Evolutionary conservation across 2,329 filamentous ascomycete species (phyloP).

Genomic region (Diaporthe australafricana): DNA sequence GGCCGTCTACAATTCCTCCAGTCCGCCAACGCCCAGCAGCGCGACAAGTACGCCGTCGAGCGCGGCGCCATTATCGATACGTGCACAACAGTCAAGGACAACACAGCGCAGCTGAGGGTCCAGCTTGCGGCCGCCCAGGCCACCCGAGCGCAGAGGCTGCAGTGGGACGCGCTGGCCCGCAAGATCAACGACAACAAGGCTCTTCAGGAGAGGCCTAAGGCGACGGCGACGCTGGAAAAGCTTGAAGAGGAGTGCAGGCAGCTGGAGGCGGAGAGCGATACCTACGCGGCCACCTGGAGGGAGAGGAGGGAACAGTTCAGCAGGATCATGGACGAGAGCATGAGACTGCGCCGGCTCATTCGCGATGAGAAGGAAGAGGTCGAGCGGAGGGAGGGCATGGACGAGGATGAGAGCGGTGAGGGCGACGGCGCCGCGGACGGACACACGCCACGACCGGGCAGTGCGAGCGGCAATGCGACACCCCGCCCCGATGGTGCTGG

Average conservation of each 20-base stretch:
- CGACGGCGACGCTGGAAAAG: constrained; percentile 81
- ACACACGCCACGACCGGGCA: constrained; percentile 62
- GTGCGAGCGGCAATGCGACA: constrained; percentile 63
- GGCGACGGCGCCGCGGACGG: constrained; percentile 58
- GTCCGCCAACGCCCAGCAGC: constrained; percentile 84
- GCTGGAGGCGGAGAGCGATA: constrained; percentile 84
- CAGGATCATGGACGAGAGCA: constrained; percentile 90
- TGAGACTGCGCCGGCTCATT: constrained; percentile 85
- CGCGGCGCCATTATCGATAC: constrained; percentile 83
- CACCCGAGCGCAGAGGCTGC: constrained; percentile 81
- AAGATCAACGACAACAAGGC: constrained; percentile 86
- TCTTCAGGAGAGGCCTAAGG: constrained; percentile 86
- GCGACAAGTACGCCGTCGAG: constrained; percentile 84
- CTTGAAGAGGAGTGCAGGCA: constrained; percentile 90
- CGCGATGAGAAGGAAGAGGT: constrained; percentile 96
- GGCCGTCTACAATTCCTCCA: constrained; percentile 89
- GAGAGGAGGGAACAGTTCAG: constrained; percentile 90
- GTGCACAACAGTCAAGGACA: constrained; percentile 81
- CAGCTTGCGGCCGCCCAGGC: constrained; percentile 82
- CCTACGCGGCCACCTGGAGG: constrained; percentile 85
- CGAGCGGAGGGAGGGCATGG: constrained; percentile 86
- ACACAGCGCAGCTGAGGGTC: constrained; percentile 77
- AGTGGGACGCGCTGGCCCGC: constrained; percentile 88
- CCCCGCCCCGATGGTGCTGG: constrained; percentile 60
- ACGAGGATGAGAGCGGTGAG: constrained; percentile 65